These are phyloP conservation scores for Phytophthora nicotianae DNA, from an alignment of 352 stramenopile genomes.

Conservation along the genomic window DNA sequence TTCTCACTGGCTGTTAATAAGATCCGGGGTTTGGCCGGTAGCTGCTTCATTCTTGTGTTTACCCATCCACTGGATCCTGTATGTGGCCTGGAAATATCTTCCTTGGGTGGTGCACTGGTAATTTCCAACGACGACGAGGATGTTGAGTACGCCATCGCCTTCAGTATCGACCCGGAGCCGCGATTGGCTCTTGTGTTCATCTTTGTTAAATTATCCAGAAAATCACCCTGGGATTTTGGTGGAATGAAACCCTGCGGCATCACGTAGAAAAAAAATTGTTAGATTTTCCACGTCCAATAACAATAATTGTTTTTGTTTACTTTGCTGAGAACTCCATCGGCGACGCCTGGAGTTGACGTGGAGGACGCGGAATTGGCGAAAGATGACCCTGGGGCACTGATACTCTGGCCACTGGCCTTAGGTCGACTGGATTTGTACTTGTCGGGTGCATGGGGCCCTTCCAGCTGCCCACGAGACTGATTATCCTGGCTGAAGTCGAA, in stretches of 20 bases:
- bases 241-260: conserved; percentile 29
- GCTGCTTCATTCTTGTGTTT: conserved; percentile 11
- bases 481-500: conserved; percentile 20
- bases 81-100: conserved; percentile 5
- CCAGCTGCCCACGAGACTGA: background rate
- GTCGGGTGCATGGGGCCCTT: background rate
- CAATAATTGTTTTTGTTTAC: conserved; percentile 13
- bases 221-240: conserved; percentile 30
- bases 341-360: conserved; percentile 2
- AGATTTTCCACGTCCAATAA: background rate
- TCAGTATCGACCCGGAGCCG: conserved; percentile 1
- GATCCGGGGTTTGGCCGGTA: conserved; percentile 5
- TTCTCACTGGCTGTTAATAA: conserved; percentile 7
- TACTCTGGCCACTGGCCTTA: conserved; percentile 32
- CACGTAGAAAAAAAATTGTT: conserved; percentile 3
- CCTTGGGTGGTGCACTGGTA: conserved; percentile 28
- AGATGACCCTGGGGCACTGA: conserved; percentile 34
- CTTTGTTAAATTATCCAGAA: conserved; percentile 22
- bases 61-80: conserved; percentile 27
- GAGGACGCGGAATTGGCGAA: conserved; percentile 8
- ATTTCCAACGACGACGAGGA: conserved; percentile 25
- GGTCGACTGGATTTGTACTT: conserved; percentile 24
- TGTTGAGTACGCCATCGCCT: conserved; percentile 13
- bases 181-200: conserved; percentile 31
- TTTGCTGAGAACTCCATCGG: conserved; percentile 22